Conservation (phyloP, 306 rosid genomes). For the Cajanus cajan region DNA sequence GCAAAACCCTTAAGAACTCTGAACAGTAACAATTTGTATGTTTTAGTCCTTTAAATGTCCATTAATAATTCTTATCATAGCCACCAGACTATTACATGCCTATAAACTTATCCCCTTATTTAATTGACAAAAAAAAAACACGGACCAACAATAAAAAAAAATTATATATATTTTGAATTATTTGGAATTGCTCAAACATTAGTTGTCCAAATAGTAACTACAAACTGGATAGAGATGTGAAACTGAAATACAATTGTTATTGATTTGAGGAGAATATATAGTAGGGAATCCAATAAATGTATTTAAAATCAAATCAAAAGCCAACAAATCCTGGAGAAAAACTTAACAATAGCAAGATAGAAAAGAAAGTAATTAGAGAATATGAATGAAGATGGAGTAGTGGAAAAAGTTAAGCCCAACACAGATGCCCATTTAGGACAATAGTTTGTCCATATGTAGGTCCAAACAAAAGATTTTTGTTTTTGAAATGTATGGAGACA, state of each 20-base stretch:
- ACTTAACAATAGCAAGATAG: background rate
- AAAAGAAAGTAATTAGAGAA: no score
- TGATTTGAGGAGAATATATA: background rate
- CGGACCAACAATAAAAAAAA: background rate
- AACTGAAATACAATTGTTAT: background rate
- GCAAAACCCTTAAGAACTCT: background rate
- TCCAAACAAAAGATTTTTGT: background rate
- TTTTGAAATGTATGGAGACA: background rate
- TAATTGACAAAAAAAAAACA: background rate
- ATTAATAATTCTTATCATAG: conserved; percentile 43
- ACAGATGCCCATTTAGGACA: background rate
- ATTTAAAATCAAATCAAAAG: background rate
- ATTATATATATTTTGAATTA: background rate
- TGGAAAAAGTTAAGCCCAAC: background rate
- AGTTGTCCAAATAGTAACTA: background rate
- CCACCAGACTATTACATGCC: background rate
- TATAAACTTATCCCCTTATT: background rate
- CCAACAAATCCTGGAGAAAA: no score
- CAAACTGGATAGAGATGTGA: background rate
- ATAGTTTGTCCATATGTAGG: background rate
- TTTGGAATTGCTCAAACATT: background rate
- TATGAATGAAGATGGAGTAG: background rate
- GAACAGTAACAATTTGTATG: background rate
- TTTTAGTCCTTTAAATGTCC: conserved; percentile 73
- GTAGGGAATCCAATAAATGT: background rate